Evolutionary conservation across 2,329 filamentous ascomycete genomes (phyloP).

Genomic region (Fusarium buharicum): DNA sequence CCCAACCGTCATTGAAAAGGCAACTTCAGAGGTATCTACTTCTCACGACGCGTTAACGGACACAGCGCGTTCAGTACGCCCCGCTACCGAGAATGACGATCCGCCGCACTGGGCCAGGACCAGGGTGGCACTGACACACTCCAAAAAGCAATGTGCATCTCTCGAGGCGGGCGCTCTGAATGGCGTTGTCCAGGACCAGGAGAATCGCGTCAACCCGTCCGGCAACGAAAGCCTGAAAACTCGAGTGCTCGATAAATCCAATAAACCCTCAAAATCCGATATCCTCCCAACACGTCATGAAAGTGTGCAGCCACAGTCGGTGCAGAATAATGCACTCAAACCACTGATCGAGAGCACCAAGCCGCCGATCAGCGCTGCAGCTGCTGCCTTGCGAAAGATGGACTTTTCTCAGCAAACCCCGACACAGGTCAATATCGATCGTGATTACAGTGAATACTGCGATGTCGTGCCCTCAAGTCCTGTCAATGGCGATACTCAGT

Average conservation of each 20-base stretch:
- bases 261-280: slow-evolving; percentile 8
- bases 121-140: slow-evolving; percentile 44
- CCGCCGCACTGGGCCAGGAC: slow-evolving; percentile 41
- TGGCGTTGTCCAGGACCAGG: slow-evolving; percentile 18
- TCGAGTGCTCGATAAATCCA: slow-evolving; percentile 5
- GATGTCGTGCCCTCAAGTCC: slow-evolving; percentile 46
- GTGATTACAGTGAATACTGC: slow-evolving; percentile 63
- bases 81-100: slow-evolving; percentile 38
- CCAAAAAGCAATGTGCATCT: slow-evolving; percentile 43
- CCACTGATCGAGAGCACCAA: slow-evolving; percentile 31
- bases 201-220: slow-evolving; percentile 28
- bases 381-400: slow-evolving; percentile 50
- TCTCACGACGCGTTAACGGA: slow-evolving; percentile 31
- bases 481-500: slow-evolving; percentile 42
- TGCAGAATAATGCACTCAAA: slow-evolving; percentile 37
- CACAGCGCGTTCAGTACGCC: slow-evolving; percentile 26
- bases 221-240: slow-evolving; percentile 8
- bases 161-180: slow-evolving; percentile 20
- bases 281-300: slow-evolving; percentile 38
- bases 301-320: slow-evolving; percentile 24
- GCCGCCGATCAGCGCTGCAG: slow-evolving; percentile 31
- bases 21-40: slow-evolving; percentile 8
- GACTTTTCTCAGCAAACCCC: slow-evolving; percentile 63
- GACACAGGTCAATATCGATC: slow-evolving; percentile 66
- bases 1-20: slow-evolving; percentile 4